phyloP scores from a whole-genome alignment of 495 filamentous ascomycete genomes.

The Penicillium tannophilum region DNA sequence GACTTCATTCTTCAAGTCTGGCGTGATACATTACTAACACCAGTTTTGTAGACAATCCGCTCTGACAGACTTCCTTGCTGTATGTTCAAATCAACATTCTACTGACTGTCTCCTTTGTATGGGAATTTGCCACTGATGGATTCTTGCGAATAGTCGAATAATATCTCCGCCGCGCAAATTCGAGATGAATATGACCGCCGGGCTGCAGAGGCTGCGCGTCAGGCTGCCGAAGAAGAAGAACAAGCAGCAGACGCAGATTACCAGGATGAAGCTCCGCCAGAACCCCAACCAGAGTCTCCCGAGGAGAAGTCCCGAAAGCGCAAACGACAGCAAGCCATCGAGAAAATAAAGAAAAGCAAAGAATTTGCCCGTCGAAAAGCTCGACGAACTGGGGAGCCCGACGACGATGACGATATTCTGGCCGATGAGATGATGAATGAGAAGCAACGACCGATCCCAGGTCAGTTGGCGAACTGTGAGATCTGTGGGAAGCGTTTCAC shows the following conservation, averaged over 20 bases:
- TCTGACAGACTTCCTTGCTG: constrained; percentile 78
- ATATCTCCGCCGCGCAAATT: constrained; percentile 85
- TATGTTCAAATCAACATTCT: constrained; percentile 35
- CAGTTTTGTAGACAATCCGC: constrained; percentile 61
- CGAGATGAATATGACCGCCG: constrained; percentile 61
- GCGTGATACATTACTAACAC: constrained; percentile 18
- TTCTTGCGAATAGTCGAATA: constrained; percentile 62
- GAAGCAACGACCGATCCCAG: constrained; percentile 68
- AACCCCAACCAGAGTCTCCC: constrained; percentile 34
- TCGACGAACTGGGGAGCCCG: constrained; percentile 46
- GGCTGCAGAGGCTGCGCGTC: constrained; percentile 43
- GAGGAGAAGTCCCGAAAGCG: constrained; percentile 61
- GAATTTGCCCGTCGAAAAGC: constrained; percentile 61
- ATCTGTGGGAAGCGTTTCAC: constrained; percentile 87
- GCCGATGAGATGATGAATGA: constrained; percentile 61
- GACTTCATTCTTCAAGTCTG: constrained; percentile 22
- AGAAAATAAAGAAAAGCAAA: constrained; percentile 78
- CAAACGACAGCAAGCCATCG: constrained; percentile 64
- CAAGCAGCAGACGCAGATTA: constrained; percentile 20
- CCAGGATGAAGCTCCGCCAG: constrained; percentile 34
- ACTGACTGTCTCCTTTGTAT: not conserved
- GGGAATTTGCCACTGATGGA: not conserved
- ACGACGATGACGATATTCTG: constrained; percentile 51
- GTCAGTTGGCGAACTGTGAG: constrained; percentile 88
- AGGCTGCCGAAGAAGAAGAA: constrained; percentile 27